Conservation (phyloP, 2,329 filamentous ascomycete species). For the Claviceps sp. region DNA sequence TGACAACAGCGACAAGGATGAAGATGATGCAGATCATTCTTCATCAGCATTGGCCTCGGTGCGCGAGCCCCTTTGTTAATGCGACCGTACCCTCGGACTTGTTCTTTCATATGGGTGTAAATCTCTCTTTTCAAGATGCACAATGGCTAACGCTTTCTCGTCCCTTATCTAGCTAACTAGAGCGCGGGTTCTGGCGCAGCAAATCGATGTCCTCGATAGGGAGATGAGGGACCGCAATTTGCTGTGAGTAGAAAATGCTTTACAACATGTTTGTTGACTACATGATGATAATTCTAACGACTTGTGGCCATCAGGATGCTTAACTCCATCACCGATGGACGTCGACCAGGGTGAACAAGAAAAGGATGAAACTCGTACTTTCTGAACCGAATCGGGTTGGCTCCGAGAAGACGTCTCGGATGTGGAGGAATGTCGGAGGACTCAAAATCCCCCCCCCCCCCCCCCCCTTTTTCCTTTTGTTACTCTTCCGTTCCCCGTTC, state of each 20-base stretch:
- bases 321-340: constrained; percentile 13
- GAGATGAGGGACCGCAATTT: constrained; percentile 43
- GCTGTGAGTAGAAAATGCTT: constrained; percentile 18
- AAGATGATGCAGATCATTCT: constrained; percentile 42
- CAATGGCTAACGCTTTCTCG: constrained; percentile 5
- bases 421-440: not conserved
- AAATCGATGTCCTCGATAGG: constrained; percentile 39
- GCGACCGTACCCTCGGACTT: constrained; percentile 16
- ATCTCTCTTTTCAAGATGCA: not conserved
- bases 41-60: constrained; percentile 55
- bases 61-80: constrained; percentile 38
- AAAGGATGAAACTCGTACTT: not conserved
- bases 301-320: constrained; percentile 8
- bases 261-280: too few relatives aligned
- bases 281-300: not conserved
- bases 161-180: constrained; percentile 26
- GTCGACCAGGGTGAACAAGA: constrained; percentile 6
- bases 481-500: not conserved
- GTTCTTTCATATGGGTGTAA: constrained; percentile 7
- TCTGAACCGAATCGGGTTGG: not conserved
- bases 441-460: constrained; percentile 1
- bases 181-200: constrained; percentile 31
- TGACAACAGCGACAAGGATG: constrained; percentile 36
- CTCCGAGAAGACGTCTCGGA: not conserved
- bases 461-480: not conserved